A percentile compares a stretch with the other conserved stretches of the same genome.
phyloP scores from a whole-genome alignment of 441 rosid genomes.

The Erysimum pusillum region DNA sequence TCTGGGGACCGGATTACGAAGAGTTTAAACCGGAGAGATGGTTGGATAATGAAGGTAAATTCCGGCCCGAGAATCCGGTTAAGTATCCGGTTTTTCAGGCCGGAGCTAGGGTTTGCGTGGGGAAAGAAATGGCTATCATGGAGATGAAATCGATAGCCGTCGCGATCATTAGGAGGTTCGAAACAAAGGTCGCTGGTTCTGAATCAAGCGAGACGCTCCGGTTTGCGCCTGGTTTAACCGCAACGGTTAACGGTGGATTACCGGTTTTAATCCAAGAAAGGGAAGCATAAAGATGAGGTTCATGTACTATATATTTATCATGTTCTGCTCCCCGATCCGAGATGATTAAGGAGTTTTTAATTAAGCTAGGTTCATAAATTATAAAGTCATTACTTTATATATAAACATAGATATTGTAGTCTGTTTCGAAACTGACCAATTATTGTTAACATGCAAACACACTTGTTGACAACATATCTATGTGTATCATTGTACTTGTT shows the following conservation, averaged over 20 bases:
- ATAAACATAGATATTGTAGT: neutral
- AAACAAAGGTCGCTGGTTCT: constrained; percentile 37
- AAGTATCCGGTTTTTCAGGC: constrained; percentile 73
- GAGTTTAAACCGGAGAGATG: constrained; percentile 67
- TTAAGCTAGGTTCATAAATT: neutral
- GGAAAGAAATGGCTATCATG: constrained; percentile 71
- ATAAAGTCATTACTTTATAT: too few relatives aligned
- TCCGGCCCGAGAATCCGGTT: constrained; percentile 48
- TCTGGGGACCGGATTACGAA: constrained; percentile 62
- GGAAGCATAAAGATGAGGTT: neutral
- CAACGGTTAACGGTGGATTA: constrained; percentile 79
- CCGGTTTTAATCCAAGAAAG: constrained; percentile 57
- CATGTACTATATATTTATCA: too few relatives aligned
- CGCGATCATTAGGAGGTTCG: constrained; percentile 47
- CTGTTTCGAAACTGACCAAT: constrained; percentile 34
- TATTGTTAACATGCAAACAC: constrained; percentile 42
- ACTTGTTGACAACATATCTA: constrained; percentile 38
- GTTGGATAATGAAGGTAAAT: constrained; percentile 51
- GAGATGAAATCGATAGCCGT: constrained; percentile 66
- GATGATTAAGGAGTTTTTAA: too few relatives aligned
- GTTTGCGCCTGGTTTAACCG: constrained; percentile 79
- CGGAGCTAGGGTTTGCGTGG: constrained; percentile 67
- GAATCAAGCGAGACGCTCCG: constrained; percentile 38
- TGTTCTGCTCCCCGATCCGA: too few relatives aligned
- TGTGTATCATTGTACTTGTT: constrained; percentile 27